Evolutionary conservation across 257 asterid genomes (phyloP), one percentile per base, ranked within the genome.

Genomic region (Echium plantagineum): DNA sequence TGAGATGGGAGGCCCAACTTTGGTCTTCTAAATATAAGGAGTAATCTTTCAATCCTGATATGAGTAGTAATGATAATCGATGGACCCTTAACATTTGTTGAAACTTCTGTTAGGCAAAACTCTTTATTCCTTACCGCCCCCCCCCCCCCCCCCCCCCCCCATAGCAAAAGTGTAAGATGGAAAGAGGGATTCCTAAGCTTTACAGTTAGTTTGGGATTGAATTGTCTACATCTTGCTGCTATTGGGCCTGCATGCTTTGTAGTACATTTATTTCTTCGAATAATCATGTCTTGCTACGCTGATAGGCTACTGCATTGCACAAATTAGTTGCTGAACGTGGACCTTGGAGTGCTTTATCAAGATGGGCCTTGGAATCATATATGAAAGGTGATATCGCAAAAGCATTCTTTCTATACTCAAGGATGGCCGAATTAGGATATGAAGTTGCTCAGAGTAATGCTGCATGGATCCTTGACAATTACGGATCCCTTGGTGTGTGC

Each of bases 381-480:
- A 72, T 93, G 64, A 84, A 85, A 75, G 98, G 94, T 57, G 98
- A 93, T 72, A 70, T 89, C 28, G 95, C 96, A 60, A 84, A 75
- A 68, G 85, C 97, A 59, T 93, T 89, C 71, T 86, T 93, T 57
- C 68, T 93, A 62, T 93, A 93, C 68, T 79, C 91, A 16, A 84
- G 98, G 76, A 86, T 93, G 98, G 95, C 94, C 53, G 98, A 93
- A 75, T 63, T 93, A 61, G 98, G 98, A 65, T 93, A 93, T 78
- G 98, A 93, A 75, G 96, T 93, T 56, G 94, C 98, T 55, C 97
- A 93, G 73, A 93, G 98, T 80, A 89, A 93, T 69, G 96, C 97
- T 78, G 98, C 98, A 59, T 93, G 98, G 98, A 93, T 93, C 66
- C 94, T 93, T 56, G 97, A 93, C 84, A 93, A 93, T 65, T 93